Evolutionary conservation across 257 asterid genomes (phyloP), one percentile per base, ranked within the genome.

Genomic region (Solanum arcanum): DNA sequence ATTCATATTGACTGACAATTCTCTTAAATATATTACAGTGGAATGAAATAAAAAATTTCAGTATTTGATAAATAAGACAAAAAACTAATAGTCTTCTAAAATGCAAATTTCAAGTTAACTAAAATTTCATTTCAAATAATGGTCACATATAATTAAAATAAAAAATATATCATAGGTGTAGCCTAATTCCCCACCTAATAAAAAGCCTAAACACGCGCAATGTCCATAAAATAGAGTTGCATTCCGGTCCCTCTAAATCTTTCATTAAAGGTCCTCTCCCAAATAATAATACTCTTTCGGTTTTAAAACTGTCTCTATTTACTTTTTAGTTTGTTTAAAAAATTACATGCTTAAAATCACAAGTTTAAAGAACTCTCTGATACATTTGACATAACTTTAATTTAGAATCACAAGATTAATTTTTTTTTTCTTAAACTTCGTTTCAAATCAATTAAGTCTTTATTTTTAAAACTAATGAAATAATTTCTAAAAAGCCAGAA

Each of bases 341-440:
- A 25, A 25, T 15, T 1, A 33, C 5, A 33, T 33, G 0, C 4
- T 4, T 33, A 4, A 33, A 1, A 33, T 0, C 5, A 33, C 0
- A 33, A 33, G 0, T 4, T 33, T 33, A 33, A 33, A 33, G 0
- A 0, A 0, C 5, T 0, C 5, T 3, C 0, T 33, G 1, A 33
- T 33, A 33, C 35, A 33, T 33, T 33, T 33, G 5, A 33, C 35
- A 33, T 33, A 33, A 33, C 5, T 33, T 33, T 33, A 33, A 33
- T 33, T 33, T 33, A 33, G 5, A 33, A 33, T 33, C 5, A 33
- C 1, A 33, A 3, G 1, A 33, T 33, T 33, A 33, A 3, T 0
- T 33, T 33, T 33, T 31, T 29, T 33, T 3, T 3, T 33, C 35
- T 31, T 33, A 33, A 33, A 33, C 5, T 33, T 1, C 5, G 1